Percentiles rank a stretch among this genome's conserved stretches.
Evolutionary conservation across 1,284 basidiomycete species (phyloP).

Genomic region (Puccinia hordei): DNA sequence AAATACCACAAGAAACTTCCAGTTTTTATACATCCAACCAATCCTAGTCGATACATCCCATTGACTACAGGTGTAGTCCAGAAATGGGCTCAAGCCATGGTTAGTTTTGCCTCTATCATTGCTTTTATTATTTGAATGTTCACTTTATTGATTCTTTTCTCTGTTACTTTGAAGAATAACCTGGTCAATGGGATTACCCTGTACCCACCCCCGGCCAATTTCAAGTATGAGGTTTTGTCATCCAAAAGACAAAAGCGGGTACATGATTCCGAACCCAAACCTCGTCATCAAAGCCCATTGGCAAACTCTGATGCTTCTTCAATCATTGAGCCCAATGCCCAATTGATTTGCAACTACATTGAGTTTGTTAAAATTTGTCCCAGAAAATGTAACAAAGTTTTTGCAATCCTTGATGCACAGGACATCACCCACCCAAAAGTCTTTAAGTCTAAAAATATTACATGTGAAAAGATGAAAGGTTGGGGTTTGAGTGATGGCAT

Average conservation of each 20-base stretch:
- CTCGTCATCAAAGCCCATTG: neutral
- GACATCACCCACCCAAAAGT: neutral
- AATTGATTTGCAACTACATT: neutral
- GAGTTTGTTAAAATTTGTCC: neutral
- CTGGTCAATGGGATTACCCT: neutral
- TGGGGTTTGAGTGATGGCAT: neutral
- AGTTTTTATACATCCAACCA: too few relatives aligned
- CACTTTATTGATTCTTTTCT: too few relatives aligned
- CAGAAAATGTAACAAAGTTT: neutral
- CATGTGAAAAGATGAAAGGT: neutral
- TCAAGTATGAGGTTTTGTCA: neutral
- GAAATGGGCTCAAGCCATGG: too few relatives aligned
- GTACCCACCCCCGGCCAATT: neutral
- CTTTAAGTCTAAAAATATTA: neutral
- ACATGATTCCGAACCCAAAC: neutral
- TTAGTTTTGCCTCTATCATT: too few relatives aligned
- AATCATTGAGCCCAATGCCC: neutral
- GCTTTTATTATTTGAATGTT: too few relatives aligned
- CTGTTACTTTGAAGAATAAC: too few relatives aligned
- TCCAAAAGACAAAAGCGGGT: neutral
- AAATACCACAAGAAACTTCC: too few relatives aligned
- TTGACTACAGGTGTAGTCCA: too few relatives aligned
- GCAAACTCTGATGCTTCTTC: neutral
- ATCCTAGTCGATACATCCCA: too few relatives aligned
- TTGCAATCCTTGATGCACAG: neutral